A percentile compares a stretch with the other conserved stretches of the same genome.
These are phyloP conservation scores for Apophysomyces elegans DNA, from an alignment of 371 early-diverging fungal species.

Conservation along the genomic window DNA sequence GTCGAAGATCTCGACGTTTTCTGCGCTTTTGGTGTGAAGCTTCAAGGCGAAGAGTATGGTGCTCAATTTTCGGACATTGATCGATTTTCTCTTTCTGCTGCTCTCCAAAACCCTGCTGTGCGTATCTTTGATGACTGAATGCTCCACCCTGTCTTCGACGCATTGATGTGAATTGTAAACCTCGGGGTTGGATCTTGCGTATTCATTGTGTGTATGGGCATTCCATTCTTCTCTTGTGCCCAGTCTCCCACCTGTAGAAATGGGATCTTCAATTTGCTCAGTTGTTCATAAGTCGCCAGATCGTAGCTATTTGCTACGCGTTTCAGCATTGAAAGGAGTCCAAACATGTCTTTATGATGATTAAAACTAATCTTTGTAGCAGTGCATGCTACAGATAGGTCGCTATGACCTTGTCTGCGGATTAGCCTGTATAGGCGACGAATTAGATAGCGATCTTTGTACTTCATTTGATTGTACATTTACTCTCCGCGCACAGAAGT, in stretches of 20 bases:
- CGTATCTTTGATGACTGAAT: not conserved
- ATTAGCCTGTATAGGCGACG: no score
- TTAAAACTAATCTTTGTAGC: slow-evolving; percentile 14
- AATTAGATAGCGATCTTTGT: no score
- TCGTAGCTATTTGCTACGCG: slow-evolving; percentile 20
- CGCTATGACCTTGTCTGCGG: no score
- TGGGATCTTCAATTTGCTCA: slow-evolving; percentile 14
- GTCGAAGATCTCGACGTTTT: not conserved
- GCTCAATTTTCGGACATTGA: not conserved
- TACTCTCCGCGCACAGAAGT: no score
- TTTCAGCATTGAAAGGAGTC: slow-evolving; percentile 23
- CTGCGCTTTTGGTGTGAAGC: not conserved
- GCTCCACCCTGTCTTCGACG: not conserved
- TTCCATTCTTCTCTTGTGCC: no score
- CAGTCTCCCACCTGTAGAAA: slow-evolving; percentile 12
- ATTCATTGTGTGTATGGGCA: no score
- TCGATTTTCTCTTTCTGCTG: not conserved
- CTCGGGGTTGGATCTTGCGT: not conserved
- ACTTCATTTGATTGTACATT: no score
- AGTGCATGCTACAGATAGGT: no score
- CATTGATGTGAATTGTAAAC: not conserved
- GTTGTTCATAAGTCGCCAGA: slow-evolving; percentile 16
- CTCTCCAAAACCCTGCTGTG: not conserved
- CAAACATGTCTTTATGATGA: slow-evolving; percentile 26
- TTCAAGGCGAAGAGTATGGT: not conserved